Conservation (phyloP, 169 alveolate genomes). For the Plasmodium malariae region DNA sequence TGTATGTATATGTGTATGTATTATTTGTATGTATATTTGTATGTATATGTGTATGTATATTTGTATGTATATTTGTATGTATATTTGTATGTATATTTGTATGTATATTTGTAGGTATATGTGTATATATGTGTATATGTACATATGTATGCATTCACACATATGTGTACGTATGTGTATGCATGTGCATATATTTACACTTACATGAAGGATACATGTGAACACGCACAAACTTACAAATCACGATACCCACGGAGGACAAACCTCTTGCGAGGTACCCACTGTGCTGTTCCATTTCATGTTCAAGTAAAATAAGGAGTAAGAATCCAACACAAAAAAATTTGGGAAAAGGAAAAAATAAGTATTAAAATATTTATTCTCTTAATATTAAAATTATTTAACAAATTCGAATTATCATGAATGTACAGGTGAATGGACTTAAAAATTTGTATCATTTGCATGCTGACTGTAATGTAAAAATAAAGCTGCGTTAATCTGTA, state of each 20-base stretch:
- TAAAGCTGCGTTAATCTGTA: conserved; percentile 58
- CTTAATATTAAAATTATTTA: conserved; percentile 17
- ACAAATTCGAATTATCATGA: conserved; percentile 58
- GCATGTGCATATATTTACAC: not conserved
- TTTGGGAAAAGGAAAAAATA: conserved; percentile 45
- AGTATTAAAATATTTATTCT: conserved; percentile 40
- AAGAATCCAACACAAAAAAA: conserved; percentile 69
- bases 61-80: no score
- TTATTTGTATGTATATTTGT: not conserved
- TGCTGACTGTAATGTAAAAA: conserved; percentile 33
- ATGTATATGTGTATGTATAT: not conserved
- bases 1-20: not conserved
- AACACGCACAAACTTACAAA: no score
- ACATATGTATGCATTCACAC: not conserved
- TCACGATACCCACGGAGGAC: no score
- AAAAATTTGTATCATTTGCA: conserved; percentile 62
- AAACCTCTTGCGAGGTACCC: no score
- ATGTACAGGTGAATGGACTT: conserved; percentile 54
- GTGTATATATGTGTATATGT: not conserved
- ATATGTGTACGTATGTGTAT: not conserved
- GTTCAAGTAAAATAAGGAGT: conserved; percentile 48
- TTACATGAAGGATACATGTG: not conserved
- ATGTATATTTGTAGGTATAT: not conserved
- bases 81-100: not conserved
- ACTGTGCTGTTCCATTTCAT: no score